phyloP scores from a whole-genome alignment of 345 rosid genomes.

The Eucalyptus brandiana region DNA sequence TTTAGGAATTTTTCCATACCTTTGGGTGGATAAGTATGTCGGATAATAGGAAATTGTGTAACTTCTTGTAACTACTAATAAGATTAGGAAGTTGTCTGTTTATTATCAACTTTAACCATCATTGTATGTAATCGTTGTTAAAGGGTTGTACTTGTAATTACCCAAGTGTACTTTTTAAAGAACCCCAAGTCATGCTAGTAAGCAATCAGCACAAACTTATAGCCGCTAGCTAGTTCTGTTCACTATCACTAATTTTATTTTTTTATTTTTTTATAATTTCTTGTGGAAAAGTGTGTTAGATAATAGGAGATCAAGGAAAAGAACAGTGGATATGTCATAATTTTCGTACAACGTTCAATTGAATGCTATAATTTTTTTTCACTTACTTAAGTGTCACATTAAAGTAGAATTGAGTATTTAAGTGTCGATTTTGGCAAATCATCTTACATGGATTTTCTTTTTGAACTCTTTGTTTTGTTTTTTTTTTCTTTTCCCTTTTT shows the following conservation, averaged over 20 bases:
- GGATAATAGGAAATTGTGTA: too few species aligned
- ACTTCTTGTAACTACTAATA: background rate
- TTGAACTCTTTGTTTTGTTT: too few species aligned
- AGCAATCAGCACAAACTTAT: background rate
- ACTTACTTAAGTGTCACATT: too few species aligned
- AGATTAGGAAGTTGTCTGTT: background rate
- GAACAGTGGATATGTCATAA: background rate
- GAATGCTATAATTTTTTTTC: background rate
- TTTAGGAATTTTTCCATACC: background rate
- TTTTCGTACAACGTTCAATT: background rate
- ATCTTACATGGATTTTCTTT: too few species aligned
- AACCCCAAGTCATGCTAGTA: background rate
- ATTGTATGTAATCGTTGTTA: background rate
- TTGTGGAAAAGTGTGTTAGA: background rate
- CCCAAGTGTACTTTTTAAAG: background rate
- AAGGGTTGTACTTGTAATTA: background rate
- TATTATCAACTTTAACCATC: background rate
- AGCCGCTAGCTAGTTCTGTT: too few species aligned
- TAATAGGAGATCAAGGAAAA: background rate
- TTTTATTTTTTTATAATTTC: too few species aligned
- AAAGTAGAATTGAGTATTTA: too few species aligned
- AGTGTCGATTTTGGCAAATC: background rate
- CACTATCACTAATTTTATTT: too few species aligned
- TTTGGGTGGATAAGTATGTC: too few species aligned
- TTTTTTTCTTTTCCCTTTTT: rapidly evolving